Evolutionary conservation across 1,284 basidiomycete genomes (phyloP), one percentile per base, ranked within the genome.

Genomic region (Wallemia mellicola): DNA sequence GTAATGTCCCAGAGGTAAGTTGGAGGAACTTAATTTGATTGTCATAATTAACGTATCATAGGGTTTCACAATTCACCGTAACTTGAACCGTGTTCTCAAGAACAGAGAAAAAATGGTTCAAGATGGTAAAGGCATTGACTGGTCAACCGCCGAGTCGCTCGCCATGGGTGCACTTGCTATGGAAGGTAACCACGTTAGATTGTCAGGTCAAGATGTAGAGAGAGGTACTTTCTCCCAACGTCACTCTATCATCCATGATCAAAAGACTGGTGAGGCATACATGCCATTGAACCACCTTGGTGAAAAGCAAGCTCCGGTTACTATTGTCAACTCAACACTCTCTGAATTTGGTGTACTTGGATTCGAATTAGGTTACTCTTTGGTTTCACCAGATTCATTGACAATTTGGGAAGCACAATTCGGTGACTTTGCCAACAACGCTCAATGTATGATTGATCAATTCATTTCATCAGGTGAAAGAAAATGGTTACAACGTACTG

Each of bases 181-280:
- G 57, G 91, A 98, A 74, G 85, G 86, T 67, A 83, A 83, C 61
- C 88, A 98, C 69, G 85, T 99, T 60, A 86, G 94, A 66, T 75
- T 98, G 1, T 95, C 89, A 1, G 94, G 94, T 57, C 94, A 99
- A 73, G 94, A 98, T 71, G 92, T 98, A 60, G 94, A 99, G 73
- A 84, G 94, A 70, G 94, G 94, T 60, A 99, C 94, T 7, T 99
- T 99, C 77, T 96, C 91, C 22, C 94, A 98, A 70, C 85, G 94
- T 60, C 94, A 99, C 68, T 88, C 91, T 56, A 83, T 99, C 64
- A 76, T 99, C 60, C 89, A 98, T 72, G 92, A 99, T 72, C 94
- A 99, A 73, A 76, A 76, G 68, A 95, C 81, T 67, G 92, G 98
- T 73, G 74, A 78, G 65, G 86, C 86, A 68, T 94, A 91, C 71